These are phyloP conservation scores for Emmonsiellopsis sp. DNA, from an alignment of 2,329 filamentous ascomycete genomes.

Conservation along the genomic window DNA sequence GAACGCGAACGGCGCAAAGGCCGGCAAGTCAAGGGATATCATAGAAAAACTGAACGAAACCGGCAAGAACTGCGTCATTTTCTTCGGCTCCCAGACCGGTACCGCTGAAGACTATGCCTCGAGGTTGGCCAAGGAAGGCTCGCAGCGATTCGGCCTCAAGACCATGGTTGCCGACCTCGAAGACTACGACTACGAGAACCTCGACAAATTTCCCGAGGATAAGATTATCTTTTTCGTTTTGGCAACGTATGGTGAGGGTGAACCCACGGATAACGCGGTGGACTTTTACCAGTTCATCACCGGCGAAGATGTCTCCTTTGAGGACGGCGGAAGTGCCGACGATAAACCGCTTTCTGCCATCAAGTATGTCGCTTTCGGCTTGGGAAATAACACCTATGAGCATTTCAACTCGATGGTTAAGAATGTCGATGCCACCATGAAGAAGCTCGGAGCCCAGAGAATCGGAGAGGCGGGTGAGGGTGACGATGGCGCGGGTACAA, in stretches of 20 bases:
- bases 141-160: constrained; percentile 89
- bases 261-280: constrained; percentile 96
- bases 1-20: constrained; percentile 54
- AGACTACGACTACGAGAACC: constrained; percentile 93
- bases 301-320: constrained; percentile 72
- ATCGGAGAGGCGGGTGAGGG: constrained; percentile 89
- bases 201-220: constrained; percentile 79
- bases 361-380: constrained; percentile 89
- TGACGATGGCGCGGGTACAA: constrained; percentile 94
- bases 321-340: constrained; percentile 51
- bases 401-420: constrained; percentile 99
- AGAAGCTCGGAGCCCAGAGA: constrained; percentile 71
- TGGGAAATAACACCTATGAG: constrained; percentile 99
- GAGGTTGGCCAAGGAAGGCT: constrained; percentile 90
- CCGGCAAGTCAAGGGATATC: constrained; percentile 84
- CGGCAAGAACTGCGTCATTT: constrained; percentile 94
- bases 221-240: constrained; percentile 93
- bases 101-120: constrained; percentile 98
- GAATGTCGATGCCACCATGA: constrained; percentile 71
- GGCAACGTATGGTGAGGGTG: constrained; percentile 95
- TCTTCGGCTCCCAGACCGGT: constrained; percentile 97
- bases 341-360: constrained; percentile 71
- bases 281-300: constrained; percentile 97
- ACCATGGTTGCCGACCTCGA: constrained; percentile 98
- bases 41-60: constrained; percentile 92